Base-by-base conservation (phyloP, 2,329 filamentous ascomycete genomes). In the Fusarium udum region DNA sequence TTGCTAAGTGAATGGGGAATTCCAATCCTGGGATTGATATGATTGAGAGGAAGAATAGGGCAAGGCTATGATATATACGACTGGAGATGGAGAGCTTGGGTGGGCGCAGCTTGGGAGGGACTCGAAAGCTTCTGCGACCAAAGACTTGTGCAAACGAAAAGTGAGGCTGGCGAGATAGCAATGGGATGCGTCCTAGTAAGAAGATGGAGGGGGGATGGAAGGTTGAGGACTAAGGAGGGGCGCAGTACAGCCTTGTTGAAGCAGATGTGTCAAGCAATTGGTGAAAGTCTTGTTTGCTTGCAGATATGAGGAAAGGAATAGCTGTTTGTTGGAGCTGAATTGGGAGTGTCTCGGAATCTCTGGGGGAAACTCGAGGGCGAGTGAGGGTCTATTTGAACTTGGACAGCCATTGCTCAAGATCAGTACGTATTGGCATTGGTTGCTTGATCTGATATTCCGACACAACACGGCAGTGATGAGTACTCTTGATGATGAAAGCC, bases 151-250 rank as follows among this genome's bases (percentile, higher is more conserved):
- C 26, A 53, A 37, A 37, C 31, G 7, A 56, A 75, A 67, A 74
- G 72, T 74, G 69, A 74, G 72, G 72, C 72, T 68, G 72, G 40
- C 69, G 72, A 75, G 58, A 70, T 67, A 34, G 28, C 37, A 46
- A 36, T 69, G 40, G 71, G 61, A 43, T 74, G 71, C 48, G 71
- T 69, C 55, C 48, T 71, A 58, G 26, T 43, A 31, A 40, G 40
- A 72, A 51, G 71, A 66, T 68, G 71, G 71, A 60, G 71, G 71
- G 67, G n/a, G 68, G 57, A 60, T 61, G 64, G 52, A 37, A 60
- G 61, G 39, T 71, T 68, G 45, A 51, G 60, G 39, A 42, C 26
- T 22, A 53, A 40, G 34, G 58, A 58, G 51, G 39, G 71, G 61
- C 42, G 42, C 57, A 52, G 57, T 45, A 63, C 59, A 72, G 51